phyloP scores from a whole-genome alignment of 2,329 filamentous ascomycete genomes.

The Ilyonectria robusta region DNA sequence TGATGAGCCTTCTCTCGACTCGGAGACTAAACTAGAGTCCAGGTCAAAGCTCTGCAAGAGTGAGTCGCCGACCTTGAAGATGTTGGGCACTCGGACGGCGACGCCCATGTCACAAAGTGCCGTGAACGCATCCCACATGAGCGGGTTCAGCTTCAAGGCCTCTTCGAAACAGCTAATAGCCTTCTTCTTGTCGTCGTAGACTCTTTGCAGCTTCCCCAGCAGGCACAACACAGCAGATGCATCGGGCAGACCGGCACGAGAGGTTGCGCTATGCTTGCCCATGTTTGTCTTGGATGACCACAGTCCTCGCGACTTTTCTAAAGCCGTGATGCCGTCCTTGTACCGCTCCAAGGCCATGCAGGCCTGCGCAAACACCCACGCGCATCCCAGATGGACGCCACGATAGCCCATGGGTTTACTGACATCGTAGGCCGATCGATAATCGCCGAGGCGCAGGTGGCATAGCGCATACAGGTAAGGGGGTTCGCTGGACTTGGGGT shows the following conservation, averaged over 20 bases:
- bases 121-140: conserved; percentile 98
- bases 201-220: conserved; percentile 88
- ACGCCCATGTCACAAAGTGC: conserved; percentile 90
- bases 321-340: conserved; percentile 83
- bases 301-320: conserved; percentile 84
- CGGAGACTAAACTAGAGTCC: conserved; percentile 45
- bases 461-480: conserved; percentile 88
- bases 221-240: conserved; percentile 86
- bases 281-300: conserved; percentile 84
- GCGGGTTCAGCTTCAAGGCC: conserved; percentile 89
- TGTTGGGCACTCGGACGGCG: conserved; percentile 84
- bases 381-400: conserved; percentile 85
- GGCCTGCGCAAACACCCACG: conserved; percentile 92
- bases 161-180: conserved; percentile 91
- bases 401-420: conserved; percentile 79
- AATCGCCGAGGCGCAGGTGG: conserved; percentile 85
- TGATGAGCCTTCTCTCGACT: conserved; percentile 55
- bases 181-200: conserved; percentile 85
- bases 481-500: conserved; percentile 84
- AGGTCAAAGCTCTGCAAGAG: conserved; percentile 64
- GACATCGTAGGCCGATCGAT: conserved; percentile 87
- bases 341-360: conserved; percentile 85
- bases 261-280: conserved; percentile 85
- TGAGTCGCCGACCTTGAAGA: conserved; percentile 81
- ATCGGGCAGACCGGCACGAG: conserved; percentile 83